Conservation (phyloP, 495 filamentous ascomycete genomes). For the Podospora pseudoanserina region DNA sequence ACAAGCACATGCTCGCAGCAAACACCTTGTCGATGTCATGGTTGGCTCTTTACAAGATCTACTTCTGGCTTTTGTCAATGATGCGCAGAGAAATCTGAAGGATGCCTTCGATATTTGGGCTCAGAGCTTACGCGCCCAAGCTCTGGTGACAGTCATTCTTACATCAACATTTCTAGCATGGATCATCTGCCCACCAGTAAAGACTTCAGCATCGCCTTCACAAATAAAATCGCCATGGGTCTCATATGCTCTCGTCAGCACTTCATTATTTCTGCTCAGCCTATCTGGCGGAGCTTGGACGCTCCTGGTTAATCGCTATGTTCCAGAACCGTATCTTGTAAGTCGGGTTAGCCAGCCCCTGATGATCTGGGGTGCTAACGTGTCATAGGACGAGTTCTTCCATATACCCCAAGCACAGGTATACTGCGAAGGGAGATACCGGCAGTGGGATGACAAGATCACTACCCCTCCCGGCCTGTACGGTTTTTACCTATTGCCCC, state of each 20-base stretch:
- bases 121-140: background rate
- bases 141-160: background rate
- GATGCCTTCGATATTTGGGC: background rate
- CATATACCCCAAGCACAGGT: constrained; percentile 87
- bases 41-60: background rate
- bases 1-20: background rate
- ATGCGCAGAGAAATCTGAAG: background rate
- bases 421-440: constrained; percentile 74
- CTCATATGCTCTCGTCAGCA: background rate
- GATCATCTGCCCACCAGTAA: background rate
- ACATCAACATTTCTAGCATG: background rate
- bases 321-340: constrained; percentile 81
- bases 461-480: constrained; percentile 92
- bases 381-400: constrained; percentile 81
- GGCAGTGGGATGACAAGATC: constrained; percentile 90
- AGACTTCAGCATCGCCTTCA: background rate
- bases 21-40: background rate
- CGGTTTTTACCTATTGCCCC: constrained; percentile 13
- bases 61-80: background rate
- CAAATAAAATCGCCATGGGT: background rate
- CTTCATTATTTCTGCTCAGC: background rate
- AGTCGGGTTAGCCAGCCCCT: constrained; percentile 15
- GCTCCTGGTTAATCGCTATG: constrained; percentile 42
- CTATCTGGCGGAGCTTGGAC: constrained; percentile 28
- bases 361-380: constrained; percentile 1